These are phyloP conservation scores for Blumeria hordei DNA, from an alignment of 2,329 filamentous ascomycete genomes.

Conservation along the genomic window DNA sequence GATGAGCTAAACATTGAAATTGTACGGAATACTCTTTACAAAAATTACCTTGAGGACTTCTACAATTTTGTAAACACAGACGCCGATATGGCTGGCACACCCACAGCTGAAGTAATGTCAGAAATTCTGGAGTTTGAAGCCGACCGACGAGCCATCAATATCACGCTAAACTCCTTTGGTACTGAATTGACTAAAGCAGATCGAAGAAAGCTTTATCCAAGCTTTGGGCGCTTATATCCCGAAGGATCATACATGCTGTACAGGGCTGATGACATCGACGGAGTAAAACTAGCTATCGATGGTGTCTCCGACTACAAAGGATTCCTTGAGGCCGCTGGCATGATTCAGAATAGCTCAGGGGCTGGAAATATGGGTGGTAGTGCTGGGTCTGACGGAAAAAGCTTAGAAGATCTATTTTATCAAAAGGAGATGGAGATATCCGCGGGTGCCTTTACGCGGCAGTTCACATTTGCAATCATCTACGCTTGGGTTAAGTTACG, in stretches of 20 bases:
- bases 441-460: conserved; percentile 81
- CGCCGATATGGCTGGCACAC: conserved; percentile 64
- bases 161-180: conserved; percentile 94
- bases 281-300: conserved; percentile 79
- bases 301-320: conserved; percentile 81
- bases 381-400: conserved; percentile 58
- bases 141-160: conserved; percentile 91
- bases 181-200: conserved; percentile 87
- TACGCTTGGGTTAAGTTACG: conserved; percentile 95
- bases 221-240: conserved; percentile 73
- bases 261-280: conserved; percentile 81
- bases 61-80: conserved; percentile 82
- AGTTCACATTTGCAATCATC: conserved; percentile 85
- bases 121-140: conserved; percentile 95
- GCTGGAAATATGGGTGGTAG: conserved; percentile 72
- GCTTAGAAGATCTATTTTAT: conserved; percentile 92
- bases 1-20: conserved; percentile 99
- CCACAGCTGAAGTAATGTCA: conserved; percentile 83
- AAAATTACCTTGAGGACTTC: conserved; percentile 98
- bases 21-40: conserved; percentile 93
- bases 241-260: conserved; percentile 91
- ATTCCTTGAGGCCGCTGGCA: conserved; percentile 81
- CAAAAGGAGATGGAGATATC: conserved; percentile 98
- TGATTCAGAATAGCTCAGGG: conserved; percentile 46
- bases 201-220: conserved; percentile 87